Base-by-base conservation (phyloP, 768 basidiomycete species). In the Strobilomyces echinocephalus region DNA sequence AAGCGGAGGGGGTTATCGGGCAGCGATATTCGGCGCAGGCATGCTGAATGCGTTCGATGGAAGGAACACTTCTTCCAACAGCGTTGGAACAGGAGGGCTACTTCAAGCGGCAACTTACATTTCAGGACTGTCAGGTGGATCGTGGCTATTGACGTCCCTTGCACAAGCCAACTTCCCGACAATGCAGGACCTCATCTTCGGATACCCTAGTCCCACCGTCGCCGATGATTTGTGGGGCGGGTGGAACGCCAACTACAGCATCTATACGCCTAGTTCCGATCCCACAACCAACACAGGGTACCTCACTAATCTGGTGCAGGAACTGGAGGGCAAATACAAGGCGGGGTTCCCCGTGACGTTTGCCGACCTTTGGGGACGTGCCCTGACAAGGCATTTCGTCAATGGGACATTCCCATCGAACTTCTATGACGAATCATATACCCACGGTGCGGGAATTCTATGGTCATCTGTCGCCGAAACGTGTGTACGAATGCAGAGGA, bases 1-100 rank as follows among this genome's bases (percentile, higher is more conserved):
- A 21, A 79, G 77, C 26, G 84, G 84, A 14, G 84, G 84, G 8
- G 78, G 81, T 0, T 76, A 79, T 46, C 68, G 83, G 14, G 84
- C 83, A 0, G 79, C 80, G 5, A 69, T 80, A 8, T 78, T 76
- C 47, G 77, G 76, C 39, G 82, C 78, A 4, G 83, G 80, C 1
- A 72, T 81, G 18, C 58, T 79, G 45, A 72, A 71, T n/a, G 72
- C 76, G 1, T 57, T 81, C 39, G 80, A 85, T 59, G 78, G 69
- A 36, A 66, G 79, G 26, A 83, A 82, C 48, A 40, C 63, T 1
- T 72, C 80, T 0, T 66, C 76, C 8, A 71, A 64, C 8, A 59
- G 56, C 2, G 71, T 66, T 0, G 81, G 80, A 1, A 67, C 70
- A 1, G 81, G 79, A 0, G 81, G 81, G 0, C 68, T 84, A 16